Percentiles rank a stretch among this genome's conserved stretches.
These are phyloP conservation scores for Aureobasidium pullulans DNA, from an alignment of 2,329 filamentous ascomycete genomes.

Conservation along the genomic window DNA sequence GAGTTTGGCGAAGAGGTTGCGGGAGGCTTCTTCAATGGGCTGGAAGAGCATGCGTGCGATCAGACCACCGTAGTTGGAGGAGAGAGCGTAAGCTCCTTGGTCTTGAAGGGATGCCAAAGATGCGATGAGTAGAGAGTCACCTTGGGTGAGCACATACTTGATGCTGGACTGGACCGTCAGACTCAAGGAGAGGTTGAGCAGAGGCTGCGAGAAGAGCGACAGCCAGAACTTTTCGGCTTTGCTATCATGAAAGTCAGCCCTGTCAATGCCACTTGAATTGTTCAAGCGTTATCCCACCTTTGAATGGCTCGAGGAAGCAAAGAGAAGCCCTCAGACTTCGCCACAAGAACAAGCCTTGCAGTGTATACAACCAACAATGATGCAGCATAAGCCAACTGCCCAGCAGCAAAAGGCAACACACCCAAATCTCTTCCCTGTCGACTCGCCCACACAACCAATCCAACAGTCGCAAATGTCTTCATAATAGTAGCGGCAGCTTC, in stretches of 20 bases:
- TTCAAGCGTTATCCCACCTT: background rate
- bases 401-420: conserved; percentile 80
- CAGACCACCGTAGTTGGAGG: conserved; percentile 85
- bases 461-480: conserved; percentile 70
- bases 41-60: conserved; percentile 86
- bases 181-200: conserved; percentile 67
- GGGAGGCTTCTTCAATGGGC: conserved; percentile 87
- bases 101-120: conserved; percentile 67
- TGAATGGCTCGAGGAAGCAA: conserved; percentile 43
- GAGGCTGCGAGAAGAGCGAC: conserved; percentile 59
- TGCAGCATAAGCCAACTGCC: conserved; percentile 70
- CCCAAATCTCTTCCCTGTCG: conserved; percentile 51
- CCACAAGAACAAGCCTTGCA: conserved; percentile 51
- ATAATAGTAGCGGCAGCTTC: conserved; percentile 76
- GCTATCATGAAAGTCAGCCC: conserved; percentile 15
- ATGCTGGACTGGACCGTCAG: conserved; percentile 82
- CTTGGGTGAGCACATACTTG: conserved; percentile 91
- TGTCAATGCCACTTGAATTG: background rate
- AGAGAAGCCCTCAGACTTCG: conserved; percentile 57
- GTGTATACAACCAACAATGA: conserved; percentile 64
- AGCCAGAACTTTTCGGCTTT: conserved; percentile 41
- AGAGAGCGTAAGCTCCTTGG: conserved; percentile 87
- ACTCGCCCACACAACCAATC: conserved; percentile 58
- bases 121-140: conserved; percentile 82
- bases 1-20: conserved; percentile 80